These are phyloP conservation scores for Colletotrichum melonis DNA, from an alignment of 2,329 filamentous ascomycete genomes.

Conservation along the genomic window DNA sequence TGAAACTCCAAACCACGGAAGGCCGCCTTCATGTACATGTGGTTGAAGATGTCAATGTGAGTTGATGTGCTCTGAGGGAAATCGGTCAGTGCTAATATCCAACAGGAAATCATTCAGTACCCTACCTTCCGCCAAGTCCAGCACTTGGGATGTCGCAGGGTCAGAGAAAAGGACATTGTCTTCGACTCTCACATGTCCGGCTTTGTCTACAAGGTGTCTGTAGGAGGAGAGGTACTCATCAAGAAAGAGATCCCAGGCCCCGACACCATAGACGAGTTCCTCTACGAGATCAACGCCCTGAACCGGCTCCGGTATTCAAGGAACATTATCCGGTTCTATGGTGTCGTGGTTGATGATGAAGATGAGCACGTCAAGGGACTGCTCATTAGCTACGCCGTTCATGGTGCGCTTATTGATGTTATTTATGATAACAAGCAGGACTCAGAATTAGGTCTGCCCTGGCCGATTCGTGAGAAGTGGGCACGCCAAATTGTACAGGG, in stretches of 20 bases:
- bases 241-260: slow-evolving; percentile 99
- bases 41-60: slow-evolving; percentile 89
- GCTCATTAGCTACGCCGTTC: slow-evolving; percentile 87
- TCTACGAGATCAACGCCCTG: slow-evolving; percentile 98
- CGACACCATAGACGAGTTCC: slow-evolving; percentile 94
- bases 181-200: slow-evolving; percentile 96
- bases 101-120: slow-evolving; percentile 86
- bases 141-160: slow-evolving; percentile 75
- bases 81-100: slow-evolving; percentile 20
- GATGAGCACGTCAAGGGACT: slow-evolving; percentile 84
- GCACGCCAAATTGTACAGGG: slow-evolving; percentile 91
- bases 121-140: slow-evolving; percentile 78
- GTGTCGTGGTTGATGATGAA: slow-evolving; percentile 85
- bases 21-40: slow-evolving; percentile 95
- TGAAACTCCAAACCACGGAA: slow-evolving; percentile 90
- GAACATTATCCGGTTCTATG: slow-evolving; percentile 87
- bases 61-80: slow-evolving; percentile 43
- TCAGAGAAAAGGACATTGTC: slow-evolving; percentile 78
- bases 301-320: slow-evolving; percentile 77
- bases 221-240: slow-evolving; percentile 78
- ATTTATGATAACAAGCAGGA: slow-evolving; percentile 81
- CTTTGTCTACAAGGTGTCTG: slow-evolving; percentile 93
- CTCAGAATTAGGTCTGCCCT: slow-evolving; percentile 67
- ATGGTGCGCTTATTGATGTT: slow-evolving; percentile 89
- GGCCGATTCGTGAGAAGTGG: slow-evolving; percentile 85